phyloP scores from a whole-genome alignment of 352 stramenopile genomes.

The Pythium dissotocum region DNA sequence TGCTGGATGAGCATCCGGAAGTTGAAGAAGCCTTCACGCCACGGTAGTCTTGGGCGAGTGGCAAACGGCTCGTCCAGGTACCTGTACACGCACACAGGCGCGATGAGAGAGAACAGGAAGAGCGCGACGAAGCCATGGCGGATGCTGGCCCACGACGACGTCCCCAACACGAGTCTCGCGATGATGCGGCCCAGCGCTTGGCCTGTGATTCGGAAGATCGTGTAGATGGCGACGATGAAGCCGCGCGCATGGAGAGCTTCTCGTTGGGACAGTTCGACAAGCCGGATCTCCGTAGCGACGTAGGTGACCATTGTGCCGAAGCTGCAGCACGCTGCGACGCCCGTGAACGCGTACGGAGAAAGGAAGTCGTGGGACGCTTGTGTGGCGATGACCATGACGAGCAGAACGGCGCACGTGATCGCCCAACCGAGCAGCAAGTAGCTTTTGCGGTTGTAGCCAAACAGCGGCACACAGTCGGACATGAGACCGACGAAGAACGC shows the following conservation, averaged over 20 bases:
- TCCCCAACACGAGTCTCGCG: background rate
- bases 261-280: background rate
- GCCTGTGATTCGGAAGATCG: conserved; percentile 7
- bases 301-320: background rate
- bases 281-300: background rate
- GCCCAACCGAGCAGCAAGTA: background rate
- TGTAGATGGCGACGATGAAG: background rate
- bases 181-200: background rate
- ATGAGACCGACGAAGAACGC: background rate
- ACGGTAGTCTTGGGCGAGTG: background rate
- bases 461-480: background rate
- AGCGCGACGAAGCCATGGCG: conserved; percentile 8
- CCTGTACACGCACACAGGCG: conserved; percentile 9
- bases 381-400: background rate
- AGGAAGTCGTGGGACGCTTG: background rate
- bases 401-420: background rate
- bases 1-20: conserved; percentile 17
- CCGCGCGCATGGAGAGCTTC: background rate
- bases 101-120: conserved; percentile 7
- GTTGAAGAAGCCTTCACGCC: background rate
- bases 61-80: conserved; percentile 1
- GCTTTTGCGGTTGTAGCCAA: background rate
- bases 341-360: background rate
- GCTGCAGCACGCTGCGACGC: background rate
- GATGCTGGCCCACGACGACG: conserved; percentile 5